Evolutionary conservation across 495 filamentous ascomycete genomes (phyloP).

Genomic region (Penicillium roqueforti): DNA sequence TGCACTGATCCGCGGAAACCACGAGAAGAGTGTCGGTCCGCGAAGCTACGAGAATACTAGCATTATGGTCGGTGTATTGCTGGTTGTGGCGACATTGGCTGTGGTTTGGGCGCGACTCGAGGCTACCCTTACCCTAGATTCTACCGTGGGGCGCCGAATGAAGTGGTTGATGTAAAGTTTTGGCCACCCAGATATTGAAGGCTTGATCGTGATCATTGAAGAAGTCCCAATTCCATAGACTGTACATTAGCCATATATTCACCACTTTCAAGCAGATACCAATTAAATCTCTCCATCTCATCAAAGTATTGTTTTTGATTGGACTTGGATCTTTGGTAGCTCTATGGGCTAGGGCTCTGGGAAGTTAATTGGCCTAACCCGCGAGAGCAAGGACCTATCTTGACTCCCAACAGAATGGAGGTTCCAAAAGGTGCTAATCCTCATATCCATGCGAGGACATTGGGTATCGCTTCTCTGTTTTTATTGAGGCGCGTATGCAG

Average conservation of each 20-base stretch:
- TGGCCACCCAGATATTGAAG: background rate
- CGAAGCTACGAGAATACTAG: slow-evolving; percentile 28
- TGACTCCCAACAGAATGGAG: too few species aligned
- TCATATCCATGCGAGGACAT: too few species aligned
- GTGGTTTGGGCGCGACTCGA: slow-evolving; percentile 35
- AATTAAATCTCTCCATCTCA: background rate
- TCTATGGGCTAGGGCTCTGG: too few species aligned
- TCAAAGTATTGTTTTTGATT: too few species aligned
- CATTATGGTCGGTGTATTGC: slow-evolving; percentile 27
- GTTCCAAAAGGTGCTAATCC: too few species aligned
- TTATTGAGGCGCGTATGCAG: too few species aligned
- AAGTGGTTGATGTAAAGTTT: slow-evolving; percentile 20
- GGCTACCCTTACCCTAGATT: slow-evolving; percentile 16
- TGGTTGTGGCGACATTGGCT: slow-evolving; percentile 27
- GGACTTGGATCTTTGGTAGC: too few species aligned
- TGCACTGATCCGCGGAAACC: slow-evolving; percentile 28
- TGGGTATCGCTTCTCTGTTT: too few species aligned
- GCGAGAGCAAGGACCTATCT: too few species aligned
- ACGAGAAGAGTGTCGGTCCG: slow-evolving; percentile 9
- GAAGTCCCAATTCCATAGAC: background rate
- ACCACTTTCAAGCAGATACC: background rate
- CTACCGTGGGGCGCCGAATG: slow-evolving; percentile 5
- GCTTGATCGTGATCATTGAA: background rate
- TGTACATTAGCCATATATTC: background rate
- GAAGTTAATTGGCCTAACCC: too few species aligned